These are phyloP conservation scores for Dovyalis caffra DNA, from an alignment of 345 rosid genomes.

Conservation along the genomic window DNA sequence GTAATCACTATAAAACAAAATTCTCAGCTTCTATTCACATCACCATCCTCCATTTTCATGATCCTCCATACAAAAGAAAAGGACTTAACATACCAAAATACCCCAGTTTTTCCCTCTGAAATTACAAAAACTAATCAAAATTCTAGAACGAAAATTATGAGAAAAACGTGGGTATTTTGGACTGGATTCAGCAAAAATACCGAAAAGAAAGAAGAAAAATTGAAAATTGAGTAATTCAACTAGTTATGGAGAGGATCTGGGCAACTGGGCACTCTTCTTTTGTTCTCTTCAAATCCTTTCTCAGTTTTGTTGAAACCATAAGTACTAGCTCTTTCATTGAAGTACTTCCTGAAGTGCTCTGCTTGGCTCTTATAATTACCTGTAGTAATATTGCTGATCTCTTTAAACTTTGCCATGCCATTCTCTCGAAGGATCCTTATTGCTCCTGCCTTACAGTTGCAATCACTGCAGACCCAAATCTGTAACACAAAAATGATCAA, in stretches of 20 bases:
- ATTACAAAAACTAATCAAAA: slow-evolving; percentile 12
- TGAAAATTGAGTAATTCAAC: slow-evolving; percentile 25
- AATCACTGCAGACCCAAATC: slow-evolving; percentile 43
- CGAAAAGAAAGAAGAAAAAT: background rate
- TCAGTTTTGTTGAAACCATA: slow-evolving; percentile 27
- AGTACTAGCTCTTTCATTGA: slow-evolving; percentile 28
- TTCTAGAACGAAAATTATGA: slow-evolving; percentile 22
- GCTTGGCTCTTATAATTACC: slow-evolving; percentile 7
- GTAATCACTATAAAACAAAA: slow-evolving; percentile 6
- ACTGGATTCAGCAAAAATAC: slow-evolving; percentile 9
- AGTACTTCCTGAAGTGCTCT: slow-evolving; percentile 38
- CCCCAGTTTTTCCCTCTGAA: slow-evolving; percentile 49
- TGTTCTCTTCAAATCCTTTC: slow-evolving; percentile 48
- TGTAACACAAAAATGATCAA: slow-evolving; percentile 28
- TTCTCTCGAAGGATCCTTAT: slow-evolving; percentile 39
- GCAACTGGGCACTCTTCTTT: slow-evolving; percentile 82
- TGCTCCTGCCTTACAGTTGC: slow-evolving; percentile 47
- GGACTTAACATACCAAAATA: slow-evolving; percentile 42
- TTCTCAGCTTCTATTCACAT: slow-evolving; percentile 22
- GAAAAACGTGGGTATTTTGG: slow-evolving; percentile 69
- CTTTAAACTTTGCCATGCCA: slow-evolving; percentile 2
- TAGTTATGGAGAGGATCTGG: slow-evolving; percentile 96
- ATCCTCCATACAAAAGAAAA: background rate
- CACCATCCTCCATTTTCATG: slow-evolving; percentile 5
- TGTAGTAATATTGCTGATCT: background rate